Evolutionary conservation across 108 stramenopile species (phyloP), one percentile per base, ranked within the genome.

Genomic region (Nannochloropsis oceanica): DNA sequence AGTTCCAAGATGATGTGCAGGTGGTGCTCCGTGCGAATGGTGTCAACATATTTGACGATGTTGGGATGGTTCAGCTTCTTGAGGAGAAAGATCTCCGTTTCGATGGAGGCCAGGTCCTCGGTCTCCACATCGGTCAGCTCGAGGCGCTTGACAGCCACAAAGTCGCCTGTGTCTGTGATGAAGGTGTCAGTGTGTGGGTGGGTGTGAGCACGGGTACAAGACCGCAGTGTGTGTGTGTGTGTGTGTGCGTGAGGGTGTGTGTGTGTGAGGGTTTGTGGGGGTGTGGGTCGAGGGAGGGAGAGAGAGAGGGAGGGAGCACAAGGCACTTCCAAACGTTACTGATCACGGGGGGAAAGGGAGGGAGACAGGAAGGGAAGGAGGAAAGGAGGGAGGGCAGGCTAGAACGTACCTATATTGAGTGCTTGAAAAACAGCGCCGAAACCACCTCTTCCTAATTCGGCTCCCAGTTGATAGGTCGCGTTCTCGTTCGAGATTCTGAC

Each of bases 31-130:
- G 86, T 85, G 43, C 85, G 85, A 25, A 92, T 86, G 24, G 90
- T 86, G 89, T 92, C 92, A 27, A 92, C 80, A 87, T 92, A 92
- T 82, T 93, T 86, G 18, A 93, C 93, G 46, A 93, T 92, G 85
- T 93, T 92, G 1, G 90, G 84, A 80, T 93, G 93, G 44, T 92
- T 86, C 25, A 93, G 91, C 87, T 91, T 92, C 59, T 90, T 91
- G 26, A 93, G 46, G 27, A 93, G 84, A 13, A 91, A 89, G 46
- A 93, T 87, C 87, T 93, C 92, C n/a, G 42, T 85, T 84, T 92
- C 81, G 43, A 84, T 84, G 80, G 50, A 26, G 22, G 26, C 84
- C 9, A 87, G 79, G 12, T 87, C 46, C 43, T 90, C 91, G 14
- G 84, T 26, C 13, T 90, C 79, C n/a, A 92, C 43, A 44, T 86